These are phyloP conservation scores for Alternaria sp. DNA, from an alignment of 2,329 filamentous ascomycete genomes.

Conservation along the genomic window DNA sequence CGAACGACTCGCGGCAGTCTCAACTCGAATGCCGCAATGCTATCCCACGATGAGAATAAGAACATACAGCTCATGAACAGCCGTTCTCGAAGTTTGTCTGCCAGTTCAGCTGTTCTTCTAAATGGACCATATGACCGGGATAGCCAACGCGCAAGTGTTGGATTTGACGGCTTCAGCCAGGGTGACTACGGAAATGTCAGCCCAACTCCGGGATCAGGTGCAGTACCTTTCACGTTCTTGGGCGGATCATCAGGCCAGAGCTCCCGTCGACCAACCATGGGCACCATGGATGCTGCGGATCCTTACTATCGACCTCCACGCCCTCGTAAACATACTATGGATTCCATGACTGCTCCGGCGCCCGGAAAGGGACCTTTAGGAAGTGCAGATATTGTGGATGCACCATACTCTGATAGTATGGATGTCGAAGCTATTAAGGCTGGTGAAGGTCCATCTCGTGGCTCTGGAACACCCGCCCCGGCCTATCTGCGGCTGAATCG, in stretches of 20 bases:
- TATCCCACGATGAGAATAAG: constrained; percentile 72
- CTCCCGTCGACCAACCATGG: constrained; percentile 51
- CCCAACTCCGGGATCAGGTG: constrained; percentile 73
- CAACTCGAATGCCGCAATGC: constrained; percentile 81
- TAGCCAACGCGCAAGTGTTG: constrained; percentile 58
- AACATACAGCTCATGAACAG: constrained; percentile 65
- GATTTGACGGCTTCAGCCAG: constrained; percentile 63
- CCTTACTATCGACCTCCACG: constrained; percentile 91
- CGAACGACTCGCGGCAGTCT: constrained; percentile 79
- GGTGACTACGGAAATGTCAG: constrained; percentile 68
- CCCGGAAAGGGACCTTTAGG: constrained; percentile 56
- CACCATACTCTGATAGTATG: constrained; percentile 56
- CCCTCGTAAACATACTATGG: constrained; percentile 67
- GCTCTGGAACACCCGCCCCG: constrained; percentile 47
- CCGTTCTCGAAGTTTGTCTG: constrained; percentile 67
- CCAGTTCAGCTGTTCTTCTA: constrained; percentile 68
- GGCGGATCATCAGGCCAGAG: constrained; percentile 54
- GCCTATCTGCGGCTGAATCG: constrained; percentile 61
- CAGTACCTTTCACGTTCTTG: constrained; percentile 76
- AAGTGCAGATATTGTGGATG: constrained; percentile 58
- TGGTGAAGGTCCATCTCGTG: constrained; percentile 47
- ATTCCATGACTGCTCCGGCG: constrained; percentile 56
- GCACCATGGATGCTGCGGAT: constrained; percentile 61
- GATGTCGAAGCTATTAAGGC: constrained; percentile 41
- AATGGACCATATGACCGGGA: constrained; percentile 56